Conservation (phyloP, 2,329 filamentous ascomycete genomes). For the Epichloe aotearoae region DNA sequence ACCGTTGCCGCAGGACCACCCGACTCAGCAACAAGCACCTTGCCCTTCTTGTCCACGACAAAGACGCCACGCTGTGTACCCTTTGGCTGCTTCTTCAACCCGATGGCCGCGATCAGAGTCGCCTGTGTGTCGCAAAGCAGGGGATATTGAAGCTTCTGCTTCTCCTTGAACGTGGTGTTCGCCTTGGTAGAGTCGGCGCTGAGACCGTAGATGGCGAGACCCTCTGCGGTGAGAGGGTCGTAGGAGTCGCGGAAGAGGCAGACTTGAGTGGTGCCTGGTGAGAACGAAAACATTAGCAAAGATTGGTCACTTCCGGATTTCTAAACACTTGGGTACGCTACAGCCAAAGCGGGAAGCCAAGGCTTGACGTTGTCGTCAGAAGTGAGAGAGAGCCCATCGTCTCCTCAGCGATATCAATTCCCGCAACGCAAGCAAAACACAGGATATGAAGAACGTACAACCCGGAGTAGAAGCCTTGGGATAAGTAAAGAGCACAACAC, state of each 20-base stretch:
- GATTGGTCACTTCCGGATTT: background rate
- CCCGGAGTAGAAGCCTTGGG: slow-evolving; percentile 89
- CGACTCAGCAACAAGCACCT: slow-evolving; percentile 60
- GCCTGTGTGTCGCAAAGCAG: slow-evolving; percentile 71
- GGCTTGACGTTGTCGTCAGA: too few species aligned
- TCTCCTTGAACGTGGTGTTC: slow-evolving; percentile 85
- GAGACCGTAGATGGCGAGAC: slow-evolving; percentile 80
- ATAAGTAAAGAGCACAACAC: slow-evolving; percentile 89
- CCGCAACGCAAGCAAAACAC: background rate
- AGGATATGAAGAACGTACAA: slow-evolving; percentile 48
- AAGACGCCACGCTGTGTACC: slow-evolving; percentile 81
- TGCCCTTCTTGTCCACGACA: slow-evolving; percentile 68
- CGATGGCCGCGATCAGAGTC: slow-evolving; percentile 70
- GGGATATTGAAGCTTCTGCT: slow-evolving; percentile 78
- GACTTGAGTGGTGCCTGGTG: slow-evolving; percentile 74
- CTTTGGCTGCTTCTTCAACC: slow-evolving; percentile 73
- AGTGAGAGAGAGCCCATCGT: background rate
- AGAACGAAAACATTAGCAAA: background rate
- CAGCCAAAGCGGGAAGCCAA: too few species aligned
- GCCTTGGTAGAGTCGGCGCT: slow-evolving; percentile 78
- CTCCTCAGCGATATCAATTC: slow-evolving; percentile 4
- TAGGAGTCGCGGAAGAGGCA: slow-evolving; percentile 89
- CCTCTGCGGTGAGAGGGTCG: slow-evolving; percentile 58
- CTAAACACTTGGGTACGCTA: too few species aligned
- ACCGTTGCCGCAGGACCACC: slow-evolving; percentile 70